phyloP scores from a whole-genome alignment of 176 grass and related monocot species.

The Hyparrhenia diplandra region DNA sequence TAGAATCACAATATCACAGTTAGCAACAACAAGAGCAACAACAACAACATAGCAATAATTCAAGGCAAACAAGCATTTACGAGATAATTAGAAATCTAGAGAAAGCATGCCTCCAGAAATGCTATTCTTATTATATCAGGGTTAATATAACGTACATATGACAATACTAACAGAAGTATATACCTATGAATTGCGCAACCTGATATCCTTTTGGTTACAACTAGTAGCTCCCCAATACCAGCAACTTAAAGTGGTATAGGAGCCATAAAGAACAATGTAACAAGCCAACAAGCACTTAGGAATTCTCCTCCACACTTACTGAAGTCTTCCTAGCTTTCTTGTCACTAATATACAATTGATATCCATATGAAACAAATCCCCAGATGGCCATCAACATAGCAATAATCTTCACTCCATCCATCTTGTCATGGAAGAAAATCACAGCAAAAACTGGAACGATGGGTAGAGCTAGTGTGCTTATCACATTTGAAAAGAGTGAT shows the following conservation, averaged over 20 bases:
- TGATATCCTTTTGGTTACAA: conserved; percentile 5
- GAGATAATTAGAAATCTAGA: not conserved
- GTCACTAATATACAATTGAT: conserved; percentile 81
- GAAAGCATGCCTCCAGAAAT: not conserved
- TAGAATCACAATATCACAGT: not conserved
- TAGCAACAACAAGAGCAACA: not conserved
- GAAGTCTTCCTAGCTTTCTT: conserved; percentile 48
- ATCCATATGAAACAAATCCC: conserved; percentile 83
- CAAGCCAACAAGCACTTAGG: not conserved
- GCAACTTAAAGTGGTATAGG: conserved; percentile 23
- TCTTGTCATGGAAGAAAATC: conserved; percentile 89
- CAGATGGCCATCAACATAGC: conserved; percentile 77
- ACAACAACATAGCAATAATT: not conserved
- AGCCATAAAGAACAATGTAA: not conserved
- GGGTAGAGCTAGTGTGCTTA: conserved; percentile 77
- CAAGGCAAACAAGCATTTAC: not conserved
- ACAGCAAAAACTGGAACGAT: conserved; percentile 75
- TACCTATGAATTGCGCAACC: conserved; percentile 23
- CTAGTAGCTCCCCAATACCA: conserved; percentile 33
- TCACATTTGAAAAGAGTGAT: conserved; percentile 92
- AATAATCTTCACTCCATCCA: conserved; percentile 77
- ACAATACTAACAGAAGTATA: conserved; percentile 14
- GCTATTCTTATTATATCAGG: conserved; percentile 4
- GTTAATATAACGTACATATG: conserved; percentile 21
- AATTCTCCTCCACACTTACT: conserved; percentile 38